Evolutionary conservation across 2,329 filamentous ascomycete species (phyloP), one percentile per base, ranked within the genome.

Genomic region (Fusarium citri): DNA sequence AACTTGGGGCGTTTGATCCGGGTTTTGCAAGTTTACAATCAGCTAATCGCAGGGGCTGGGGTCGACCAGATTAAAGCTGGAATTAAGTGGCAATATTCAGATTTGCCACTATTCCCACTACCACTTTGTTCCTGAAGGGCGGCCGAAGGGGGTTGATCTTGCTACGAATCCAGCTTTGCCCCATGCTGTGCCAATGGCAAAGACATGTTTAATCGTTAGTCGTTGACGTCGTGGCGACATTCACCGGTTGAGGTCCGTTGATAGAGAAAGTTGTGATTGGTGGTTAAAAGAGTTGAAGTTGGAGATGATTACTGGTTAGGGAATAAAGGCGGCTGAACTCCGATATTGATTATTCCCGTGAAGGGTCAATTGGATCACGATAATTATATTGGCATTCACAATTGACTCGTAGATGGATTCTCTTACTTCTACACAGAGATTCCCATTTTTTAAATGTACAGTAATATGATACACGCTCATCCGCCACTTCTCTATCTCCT

Each of bases 371-470:
- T 16, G n/a, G 10, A n/a, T n/a, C 43, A 50, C 18, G 20, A 8
- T 22, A 28, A 4, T 18, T 20, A 28, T 49, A n/a, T 26, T 23
- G 16, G 9, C 7, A 12, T 23, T n/a, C 18, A 30, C 4, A 34
- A 14, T 22, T 47, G 50, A 55, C 40, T 60, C 64, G 64, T 45
- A 49, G 22, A 54, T 60, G 46, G 28, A 49, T 64, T 48, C 42
- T 59, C 28, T 50, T 58, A 68, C 43, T 75, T 61, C 61, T 70
- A 70, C 61, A 74, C 47, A 48, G 69, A 73, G 63, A 60, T 57
- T 57, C 57, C 63, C 72, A 41, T 72, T 63, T 67, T 72, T 67
- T 74, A 75, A 73, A 74, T 76, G 63, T 74, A 74, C 72, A 75
- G 45, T 71, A 54, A 66, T 71, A 74, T 75, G 72, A 72, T 74